Base-by-base conservation (phyloP, 1,284 basidiomycete species). In the Ceratobasidium sp. region DNA sequence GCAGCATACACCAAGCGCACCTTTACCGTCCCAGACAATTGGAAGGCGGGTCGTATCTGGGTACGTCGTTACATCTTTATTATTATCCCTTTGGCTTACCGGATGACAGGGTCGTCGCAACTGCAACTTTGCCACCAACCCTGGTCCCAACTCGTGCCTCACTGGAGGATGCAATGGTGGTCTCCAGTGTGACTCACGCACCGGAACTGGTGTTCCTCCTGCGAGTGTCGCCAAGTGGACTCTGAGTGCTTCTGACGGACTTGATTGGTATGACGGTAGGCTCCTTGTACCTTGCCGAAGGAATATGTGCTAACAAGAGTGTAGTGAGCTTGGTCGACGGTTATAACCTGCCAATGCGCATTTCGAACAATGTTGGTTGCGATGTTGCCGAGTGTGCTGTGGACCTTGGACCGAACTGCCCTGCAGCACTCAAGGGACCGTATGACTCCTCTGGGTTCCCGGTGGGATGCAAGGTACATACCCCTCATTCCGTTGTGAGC, bases 1-100 rank as follows among this genome's bases (percentile, higher is more conserved):
- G 69, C 70, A 3, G 70, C 81, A 0, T 79, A 73, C 47, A 78
- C 77, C 12, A 71, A 73, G 2, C 78, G 79, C 32, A 77, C 76
- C 38, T 83, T 85, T 74, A 75, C 67, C 47, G 81, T n/a, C n/a
- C n/a, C n/a, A n/a, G n/a, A n/a, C n/a, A n/a, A n/a, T n/a, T n/a
- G n/a, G n/a, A n/a, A n/a, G 50, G 69, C 82, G 31, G 83, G 83
- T 31, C 78, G 83, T 43, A 82, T 84, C 68, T 84, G 83, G 82
- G 80, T 70, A n/a, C n/a, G n/a, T n/a, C n/a, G n/a, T n/a, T n/a
- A n/a, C n/a, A n/a, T n/a, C n/a, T n/a, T n/a, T n/a, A n/a, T n/a
- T 42, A 25, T n/a, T n/a, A n/a, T n/a, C n/a, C n/a, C n/a, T n/a
- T n/a, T n/a, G n/a, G n/a, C n/a, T n/a, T n/a, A n/a, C n/a, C n/a